phyloP scores from a whole-genome alignment of 2,329 filamentous ascomycete genomes.

The Exophiala spinifera region DNA sequence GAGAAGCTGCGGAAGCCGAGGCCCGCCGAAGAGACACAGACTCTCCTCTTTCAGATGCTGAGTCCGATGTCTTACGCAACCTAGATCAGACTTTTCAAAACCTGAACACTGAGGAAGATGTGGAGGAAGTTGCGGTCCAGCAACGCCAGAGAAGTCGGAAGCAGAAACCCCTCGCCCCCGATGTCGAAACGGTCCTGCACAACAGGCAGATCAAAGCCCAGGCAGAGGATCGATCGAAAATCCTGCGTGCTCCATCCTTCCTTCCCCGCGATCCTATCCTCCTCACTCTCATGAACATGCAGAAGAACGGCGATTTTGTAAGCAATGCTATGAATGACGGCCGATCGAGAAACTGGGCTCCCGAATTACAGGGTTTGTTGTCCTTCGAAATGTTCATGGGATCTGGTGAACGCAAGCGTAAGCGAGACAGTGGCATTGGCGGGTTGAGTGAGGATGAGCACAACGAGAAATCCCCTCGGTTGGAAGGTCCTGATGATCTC shows the following conservation, averaged over 20 bases:
- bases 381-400: conserved; percentile 77
- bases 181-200: conserved; percentile 74
- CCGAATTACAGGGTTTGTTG: conserved; percentile 88
- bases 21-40: conserved; percentile 44
- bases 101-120: conserved; percentile 48
- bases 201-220: conserved; percentile 78
- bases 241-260: conserved; percentile 77
- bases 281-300: conserved; percentile 84
- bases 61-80: conserved; percentile 54
- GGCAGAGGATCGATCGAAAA: conserved; percentile 80
- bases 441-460: conserved; percentile 63
- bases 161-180: conserved; percentile 77
- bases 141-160: conserved; percentile 74
- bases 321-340: conserved; percentile 80
- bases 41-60: conserved; percentile 55
- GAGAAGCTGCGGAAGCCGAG: conserved; percentile 31
- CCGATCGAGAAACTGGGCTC: conserved; percentile 77
- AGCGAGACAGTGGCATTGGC: conserved; percentile 82
- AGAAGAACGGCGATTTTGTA: conserved; percentile 86
- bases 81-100: conserved; percentile 63
- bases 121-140: conserved; percentile 53
- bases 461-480: conserved; percentile 62
- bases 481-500: conserved; percentile 64
- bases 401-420: conserved; percentile 81
- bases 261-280: conserved; percentile 83